Base-by-base conservation (phyloP, 2,329 filamentous ascomycete species). In the Orbilia oligospora region DNA sequence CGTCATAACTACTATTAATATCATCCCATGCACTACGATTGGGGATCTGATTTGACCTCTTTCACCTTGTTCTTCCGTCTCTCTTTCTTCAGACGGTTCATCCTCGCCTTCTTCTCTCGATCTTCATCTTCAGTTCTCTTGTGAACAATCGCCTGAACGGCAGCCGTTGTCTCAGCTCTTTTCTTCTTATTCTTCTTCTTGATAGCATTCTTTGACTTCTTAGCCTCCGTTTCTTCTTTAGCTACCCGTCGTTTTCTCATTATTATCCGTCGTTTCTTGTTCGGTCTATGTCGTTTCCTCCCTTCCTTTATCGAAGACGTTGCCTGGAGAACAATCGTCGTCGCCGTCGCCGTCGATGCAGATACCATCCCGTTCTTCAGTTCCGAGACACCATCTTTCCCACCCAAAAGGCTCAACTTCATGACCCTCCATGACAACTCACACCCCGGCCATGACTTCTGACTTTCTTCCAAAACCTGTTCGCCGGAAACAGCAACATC, bases 81-180 rank as follows among this genome's bases (percentile, higher is more conserved):
- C 20, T 55, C 48, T 55, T 69, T 78, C 63, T 78, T 78, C 55
- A 78, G 33, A 18, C 75, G 36, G 20, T 78, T 78, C 64, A 78
- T 30, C n/a, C 75, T 61, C 18, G 75, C 71, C 55, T 36, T 71
- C 75, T 78, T 78, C 38, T 78, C 75, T 16, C 53, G 20, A 38
- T 78, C 68, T 24, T 78, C 75, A 8, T 78, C 63, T 16, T 78
- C 75, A 1, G 75, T 78, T 14, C 75, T 55, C 38, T 72, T 78
- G 24, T 71, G 73, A 5, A 61, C 58, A 20, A 68, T 61, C 1
- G 73, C 61, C 30, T 71, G 33, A 20, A 71, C 73, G 5, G 73
- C 67, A 16, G 61, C 49, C 5, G 27, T 56, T 3, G 61, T 65
- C 38, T 64, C 63, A 0, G 46, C 63, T 38, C 56, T 72, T 3